Base-by-base conservation (phyloP, 148 eudicot species). In the Limonium bicolor region DNA sequence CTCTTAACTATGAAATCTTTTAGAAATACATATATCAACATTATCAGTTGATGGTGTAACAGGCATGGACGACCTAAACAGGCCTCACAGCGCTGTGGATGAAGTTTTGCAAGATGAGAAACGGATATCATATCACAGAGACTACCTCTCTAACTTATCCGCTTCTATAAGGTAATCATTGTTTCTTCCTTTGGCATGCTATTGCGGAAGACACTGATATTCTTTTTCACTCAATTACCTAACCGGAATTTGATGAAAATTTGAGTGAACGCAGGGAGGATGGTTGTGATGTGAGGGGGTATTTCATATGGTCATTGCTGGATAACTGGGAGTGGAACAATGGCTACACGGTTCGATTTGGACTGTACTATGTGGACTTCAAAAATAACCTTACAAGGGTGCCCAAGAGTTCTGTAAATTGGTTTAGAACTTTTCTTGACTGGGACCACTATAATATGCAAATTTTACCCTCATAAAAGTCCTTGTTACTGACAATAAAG, bases 231-330 rank as follows among this genome's bases (percentile, higher is more conserved):
- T 20, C 14, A 36, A 36, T 14, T 2, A 36, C 13, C 12, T 34
- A 6, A 12, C 11, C 18, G 2, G 14, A 13, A 36, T 3, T 34
- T 5, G 16, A 3, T 4, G 20, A 17, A 37, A 37, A 2, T 37
- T 37, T 37, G 41, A 37, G 9, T 25, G 0, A 18, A 13, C 17
- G 18, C 39, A 70, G 73, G 27, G 51, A 60, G 50, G 82, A 80
- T 23, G 77, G 77, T 3, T n/a, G n/a, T n/a, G 63, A 70, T 31
- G 94, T 82, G 11, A 57, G 70, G 3, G 82, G 86, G 9, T 82
- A 78, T 42, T 69, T 74, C 36, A 48, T 65, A 51, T 78, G 94
- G 86, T 48, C 71, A 18, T 64, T 74, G 51, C 53, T 78, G 67
- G 80, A 78, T 36, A 54, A 74, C 40, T 74, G 68, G 12, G 86